phyloP scores from a whole-genome alignment of 208 protist species.

The Leishmania tarentolae region DNA sequence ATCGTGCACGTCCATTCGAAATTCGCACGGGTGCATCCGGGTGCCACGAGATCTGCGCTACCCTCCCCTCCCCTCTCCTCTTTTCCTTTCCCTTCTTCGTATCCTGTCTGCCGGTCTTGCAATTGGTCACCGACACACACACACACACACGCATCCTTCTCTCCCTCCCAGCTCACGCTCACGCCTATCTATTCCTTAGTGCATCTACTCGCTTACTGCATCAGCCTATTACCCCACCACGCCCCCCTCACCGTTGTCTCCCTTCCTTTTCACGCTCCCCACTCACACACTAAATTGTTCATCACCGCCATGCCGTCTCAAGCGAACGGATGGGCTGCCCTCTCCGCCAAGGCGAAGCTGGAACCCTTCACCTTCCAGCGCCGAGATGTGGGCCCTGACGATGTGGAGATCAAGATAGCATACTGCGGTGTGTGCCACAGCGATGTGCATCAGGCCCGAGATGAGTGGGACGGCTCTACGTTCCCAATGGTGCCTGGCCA shows the following conservation, averaged over 20 bases:
- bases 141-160: not conserved
- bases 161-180: not conserved
- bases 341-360: constrained; percentile 42
- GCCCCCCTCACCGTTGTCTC: not conserved
- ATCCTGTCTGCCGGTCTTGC: not conserved
- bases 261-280: not conserved
- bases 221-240: not conserved
- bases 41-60: not conserved
- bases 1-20: not conserved
- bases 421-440: constrained; percentile 87
- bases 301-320: constrained; percentile 44
- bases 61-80: not conserved
- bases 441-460: constrained; percentile 72
- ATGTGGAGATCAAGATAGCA: constrained; percentile 67
- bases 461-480: constrained; percentile 66
- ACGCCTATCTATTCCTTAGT: not conserved
- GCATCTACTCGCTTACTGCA: too few relatives aligned
- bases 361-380: constrained; percentile 52
- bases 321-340: constrained; percentile 50
- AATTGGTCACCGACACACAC: not conserved
- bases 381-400: constrained; percentile 45
- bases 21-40: not conserved
- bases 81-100: not conserved
- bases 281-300: not conserved
- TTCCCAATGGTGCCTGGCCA: constrained; percentile 85